phyloP scores from a whole-genome alignment of 2,329 filamentous ascomycete genomes.

The Corinectria fuckeliana region DNA sequence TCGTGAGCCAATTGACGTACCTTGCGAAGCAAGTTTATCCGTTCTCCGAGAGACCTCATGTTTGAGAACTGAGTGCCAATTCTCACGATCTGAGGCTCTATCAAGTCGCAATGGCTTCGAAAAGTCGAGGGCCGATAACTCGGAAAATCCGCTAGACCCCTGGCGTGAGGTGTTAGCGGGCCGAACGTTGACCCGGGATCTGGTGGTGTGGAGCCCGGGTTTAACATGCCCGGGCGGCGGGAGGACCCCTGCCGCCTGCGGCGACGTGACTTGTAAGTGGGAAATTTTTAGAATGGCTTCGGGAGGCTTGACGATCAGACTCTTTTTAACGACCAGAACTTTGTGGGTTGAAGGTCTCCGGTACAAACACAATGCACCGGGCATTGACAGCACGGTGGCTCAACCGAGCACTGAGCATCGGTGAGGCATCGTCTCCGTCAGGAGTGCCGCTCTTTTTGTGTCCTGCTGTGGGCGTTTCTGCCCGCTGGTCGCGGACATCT shows the following conservation, averaged over 20 bases:
- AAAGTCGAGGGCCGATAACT: conserved; percentile 34
- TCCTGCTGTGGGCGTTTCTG: conserved; percentile 47
- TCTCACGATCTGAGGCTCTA: conserved; percentile 16
- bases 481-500: conserved; percentile 19
- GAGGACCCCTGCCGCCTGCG: conserved; percentile 15
- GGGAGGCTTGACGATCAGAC: background rate
- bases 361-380: conserved; percentile 49
- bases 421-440: conserved; percentile 44
- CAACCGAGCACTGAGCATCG: conserved; percentile 50
- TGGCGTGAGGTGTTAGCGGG: conserved; percentile 33
- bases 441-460: conserved; percentile 58
- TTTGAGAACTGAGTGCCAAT: conserved; percentile 31
- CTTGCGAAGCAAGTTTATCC: conserved; percentile 75
- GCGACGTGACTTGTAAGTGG: conserved; percentile 21
- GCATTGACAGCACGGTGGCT: conserved; percentile 52
- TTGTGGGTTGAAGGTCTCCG: background rate
- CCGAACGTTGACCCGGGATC: conserved; percentile 39
- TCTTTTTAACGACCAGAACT: conserved; percentile 20
- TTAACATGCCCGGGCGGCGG: conserved; percentile 3
- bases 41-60: conserved; percentile 62
- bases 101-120: conserved; percentile 30
- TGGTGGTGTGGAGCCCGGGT: conserved; percentile 21
- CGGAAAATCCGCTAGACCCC: conserved; percentile 39
- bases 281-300: conserved; percentile 33
- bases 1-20: conserved; percentile 56